Evolutionary conservation across 331 rosid species (phyloP).

Genomic region (Phaseolus coccineus): DNA sequence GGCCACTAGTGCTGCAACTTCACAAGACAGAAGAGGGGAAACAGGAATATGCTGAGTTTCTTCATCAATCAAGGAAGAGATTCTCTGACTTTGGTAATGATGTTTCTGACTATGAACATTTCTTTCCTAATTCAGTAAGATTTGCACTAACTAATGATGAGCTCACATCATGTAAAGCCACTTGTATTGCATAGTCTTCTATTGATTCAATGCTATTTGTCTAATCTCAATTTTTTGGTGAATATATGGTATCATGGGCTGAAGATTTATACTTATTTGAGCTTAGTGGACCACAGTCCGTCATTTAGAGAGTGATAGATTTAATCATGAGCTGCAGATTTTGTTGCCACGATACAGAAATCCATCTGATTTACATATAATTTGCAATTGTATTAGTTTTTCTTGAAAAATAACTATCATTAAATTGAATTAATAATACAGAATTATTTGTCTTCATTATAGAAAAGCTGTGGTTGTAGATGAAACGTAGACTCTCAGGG

Average conservation of each 20-base stretch:
- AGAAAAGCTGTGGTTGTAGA: too few relatives aligned
- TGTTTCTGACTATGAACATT: neutral
- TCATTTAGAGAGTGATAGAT: neutral
- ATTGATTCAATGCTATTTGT: neutral
- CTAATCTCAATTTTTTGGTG: neutral
- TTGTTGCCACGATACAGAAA: slow-evolving; percentile 5
- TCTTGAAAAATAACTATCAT: neutral
- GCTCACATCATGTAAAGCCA: neutral
- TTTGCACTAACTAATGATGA: neutral
- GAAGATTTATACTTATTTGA: slow-evolving; percentile 4
- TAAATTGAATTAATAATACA: neutral
- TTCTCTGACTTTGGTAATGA: slow-evolving; percentile 74
- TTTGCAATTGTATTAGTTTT: neutral
- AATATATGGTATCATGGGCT: neutral
- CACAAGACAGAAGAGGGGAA: slow-evolving; percentile 70
- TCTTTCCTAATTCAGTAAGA: slow-evolving; percentile 26
- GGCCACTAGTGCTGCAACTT: slow-evolving; percentile 89
- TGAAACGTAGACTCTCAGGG: too few relatives aligned
- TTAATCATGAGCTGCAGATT: neutral
- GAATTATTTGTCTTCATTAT: neutral
- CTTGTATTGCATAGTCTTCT: neutral
- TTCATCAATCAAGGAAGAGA: slow-evolving; percentile 76
- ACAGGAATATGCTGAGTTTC: slow-evolving; percentile 89
- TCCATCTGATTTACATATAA: neutral
- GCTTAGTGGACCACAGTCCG: neutral